A percentile compares a stretch with the other conserved stretches of the same genome.
These are phyloP conservation scores for Cordyceps fumosorosea DNA, from an alignment of 2,329 filamentous ascomycete species.

Conservation along the genomic window DNA sequence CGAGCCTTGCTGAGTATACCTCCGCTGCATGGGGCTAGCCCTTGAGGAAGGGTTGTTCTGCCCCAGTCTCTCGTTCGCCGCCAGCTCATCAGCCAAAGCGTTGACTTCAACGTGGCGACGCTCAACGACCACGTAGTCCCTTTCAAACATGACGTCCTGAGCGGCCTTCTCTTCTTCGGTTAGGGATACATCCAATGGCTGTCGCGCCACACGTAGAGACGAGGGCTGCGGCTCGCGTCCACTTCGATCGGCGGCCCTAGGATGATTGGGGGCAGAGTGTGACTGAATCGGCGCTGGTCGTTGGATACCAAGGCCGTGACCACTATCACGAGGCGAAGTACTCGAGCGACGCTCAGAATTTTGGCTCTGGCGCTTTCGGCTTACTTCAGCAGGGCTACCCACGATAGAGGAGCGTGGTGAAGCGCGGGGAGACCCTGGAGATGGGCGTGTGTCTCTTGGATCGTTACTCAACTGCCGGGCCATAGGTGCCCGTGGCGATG, in stretches of 20 bases:
- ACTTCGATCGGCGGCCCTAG: constrained; percentile 22
- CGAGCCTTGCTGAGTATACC: constrained; percentile 70
- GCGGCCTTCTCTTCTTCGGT: constrained; percentile 65
- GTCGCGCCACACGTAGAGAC: not conserved
- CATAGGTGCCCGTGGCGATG: constrained; percentile 20
- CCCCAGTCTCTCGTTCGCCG: constrained; percentile 63
- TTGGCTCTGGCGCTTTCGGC: constrained; percentile 20
- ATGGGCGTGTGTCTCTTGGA: constrained; percentile 27
- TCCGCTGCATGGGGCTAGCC: constrained; percentile 60
- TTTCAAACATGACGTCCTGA: constrained; percentile 82
- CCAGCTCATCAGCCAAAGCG: constrained; percentile 90
- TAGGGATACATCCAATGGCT: constrained; percentile 22
- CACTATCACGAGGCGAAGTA: constrained; percentile 40
- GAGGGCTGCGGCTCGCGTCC: constrained; percentile 12
- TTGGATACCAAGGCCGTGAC: constrained; percentile 46
- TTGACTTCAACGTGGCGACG: constrained; percentile 95
- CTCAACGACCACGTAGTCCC: constrained; percentile 94
- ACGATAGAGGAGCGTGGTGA: constrained; percentile 36
- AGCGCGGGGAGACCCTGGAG: constrained; percentile 35
- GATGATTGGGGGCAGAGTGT: constrained; percentile 41
- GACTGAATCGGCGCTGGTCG: constrained; percentile 41
- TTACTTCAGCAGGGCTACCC: constrained; percentile 34
- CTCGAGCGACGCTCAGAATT: constrained; percentile 27
- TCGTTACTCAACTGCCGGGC: constrained; percentile 35
- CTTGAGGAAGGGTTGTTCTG: constrained; percentile 46